These are phyloP conservation scores for Sistotremastrum suecicum DNA, from an alignment of 768 basidiomycete species.

Conservation along the genomic window DNA sequence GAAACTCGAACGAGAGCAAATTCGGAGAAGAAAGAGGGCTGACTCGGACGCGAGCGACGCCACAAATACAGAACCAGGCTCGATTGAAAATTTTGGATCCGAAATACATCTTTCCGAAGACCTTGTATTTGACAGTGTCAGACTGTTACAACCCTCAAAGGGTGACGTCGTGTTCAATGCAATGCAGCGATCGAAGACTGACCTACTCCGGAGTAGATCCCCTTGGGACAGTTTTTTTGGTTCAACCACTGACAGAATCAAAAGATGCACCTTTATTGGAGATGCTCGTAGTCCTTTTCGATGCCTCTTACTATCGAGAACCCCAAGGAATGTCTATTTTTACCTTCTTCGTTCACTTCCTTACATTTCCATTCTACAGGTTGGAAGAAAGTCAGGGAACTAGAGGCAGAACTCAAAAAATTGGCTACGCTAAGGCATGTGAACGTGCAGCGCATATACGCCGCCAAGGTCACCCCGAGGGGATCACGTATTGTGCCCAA, in stretches of 20 bases:
- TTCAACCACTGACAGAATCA: conserved; percentile 46
- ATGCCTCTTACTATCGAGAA: conserved; percentile 52
- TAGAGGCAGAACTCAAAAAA: conserved; percentile 52
- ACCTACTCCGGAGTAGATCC: conserved; percentile 26
- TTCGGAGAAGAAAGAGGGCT: conserved; percentile 30
- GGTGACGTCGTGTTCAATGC: conserved; percentile 24
- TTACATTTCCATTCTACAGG: conserved; percentile 19
- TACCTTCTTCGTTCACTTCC: not conserved
- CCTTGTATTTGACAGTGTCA: conserved; percentile 43
- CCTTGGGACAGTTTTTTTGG: conserved; percentile 54
- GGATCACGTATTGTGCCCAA: conserved; percentile 34
- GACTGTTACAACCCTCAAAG: conserved; percentile 55
- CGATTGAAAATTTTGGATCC: conserved; percentile 24
- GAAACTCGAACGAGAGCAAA: conserved; percentile 33
- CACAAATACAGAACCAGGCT: conserved; percentile 22
- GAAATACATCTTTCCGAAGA: conserved; percentile 35
- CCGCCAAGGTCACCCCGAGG: conserved; percentile 46
- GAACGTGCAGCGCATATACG: conserved; percentile 53
- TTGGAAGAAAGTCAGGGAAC: conserved; percentile 51
- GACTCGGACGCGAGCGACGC: conserved; percentile 47
- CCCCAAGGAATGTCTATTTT: conserved; percentile 33
- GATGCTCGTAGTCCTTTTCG: conserved; percentile 51
- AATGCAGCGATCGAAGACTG: not conserved
- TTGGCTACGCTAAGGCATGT: conserved; percentile 45
- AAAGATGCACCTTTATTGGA: conserved; percentile 57